Evolutionary conservation across 305 asterid species (phyloP), one percentile per base, ranked within the genome.

Genomic region (Petunia hybrid): DNA sequence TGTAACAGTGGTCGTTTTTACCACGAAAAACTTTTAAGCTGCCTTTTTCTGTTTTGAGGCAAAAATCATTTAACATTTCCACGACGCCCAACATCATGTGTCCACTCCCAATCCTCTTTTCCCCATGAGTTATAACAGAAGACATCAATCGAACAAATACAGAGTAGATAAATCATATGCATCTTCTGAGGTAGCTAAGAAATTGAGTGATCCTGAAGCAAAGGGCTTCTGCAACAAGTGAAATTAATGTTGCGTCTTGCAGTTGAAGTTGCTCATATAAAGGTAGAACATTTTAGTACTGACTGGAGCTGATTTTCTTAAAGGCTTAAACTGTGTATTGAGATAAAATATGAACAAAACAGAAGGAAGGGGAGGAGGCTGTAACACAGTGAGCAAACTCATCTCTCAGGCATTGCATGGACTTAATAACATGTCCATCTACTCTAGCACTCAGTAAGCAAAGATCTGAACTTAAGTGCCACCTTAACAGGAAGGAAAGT

Each of bases 131-230:
- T 40, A 61, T 31, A 13, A 61, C n/a, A 35, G 14, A 31, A 61
- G 41, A 7, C 67, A 41, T 31, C 31, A 8, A 61, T 8, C 67
- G 35, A 35, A 8, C 1, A 41, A 61, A 31, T 3, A 31, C 8
- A 61, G 1, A 61, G 4, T 16, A 60, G 40, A 35, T 8, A 35
- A 60, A 60, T 60, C 3, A 60, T 60, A 60, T 60, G 38, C 65
- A 16, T 10, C 38, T 60, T 60, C 8, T 22, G 65, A 2, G 38
- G 38, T 1, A 22, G 64, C 64, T 16, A 6, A 59, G 64, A 59
- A 16, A 60, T 60, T 86, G 88, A 60, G 84, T 83, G 75, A 35
- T 57, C 63, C 63, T 57, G 63, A n/a, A 16, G 16, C 64, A 59
- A 22, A 60, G 39, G 65, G 3, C 65, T 51, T 60, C 65, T 31